Conservation (phyloP, 345 rosid genomes). For the Trapa bicornis region DNA sequence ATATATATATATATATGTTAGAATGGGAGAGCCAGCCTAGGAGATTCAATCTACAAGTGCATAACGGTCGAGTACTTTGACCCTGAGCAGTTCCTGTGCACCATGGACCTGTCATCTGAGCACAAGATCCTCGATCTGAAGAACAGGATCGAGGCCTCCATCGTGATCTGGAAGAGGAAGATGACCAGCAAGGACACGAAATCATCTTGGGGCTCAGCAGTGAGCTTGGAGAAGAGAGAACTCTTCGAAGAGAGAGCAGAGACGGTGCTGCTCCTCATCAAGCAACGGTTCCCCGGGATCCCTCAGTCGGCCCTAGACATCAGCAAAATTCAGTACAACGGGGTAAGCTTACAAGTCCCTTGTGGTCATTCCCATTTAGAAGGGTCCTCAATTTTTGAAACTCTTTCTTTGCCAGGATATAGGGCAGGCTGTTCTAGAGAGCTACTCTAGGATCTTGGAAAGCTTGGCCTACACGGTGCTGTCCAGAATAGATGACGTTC, state of each 20-base stretch:
- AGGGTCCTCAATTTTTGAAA: background rate
- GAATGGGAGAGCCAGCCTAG: constrained; percentile 87
- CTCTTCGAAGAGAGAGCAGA: constrained; percentile 83
- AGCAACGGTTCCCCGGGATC: constrained; percentile 68
- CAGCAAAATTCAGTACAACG: constrained; percentile 73
- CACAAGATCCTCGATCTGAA: constrained; percentile 76
- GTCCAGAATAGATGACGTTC: constrained; percentile 76
- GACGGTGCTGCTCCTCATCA: constrained; percentile 62
- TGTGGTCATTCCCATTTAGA: background rate
- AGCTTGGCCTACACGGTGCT: constrained; percentile 69
- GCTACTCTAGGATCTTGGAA: constrained; percentile 82
- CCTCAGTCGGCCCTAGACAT: constrained; percentile 78
- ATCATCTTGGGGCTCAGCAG: constrained; percentile 76
- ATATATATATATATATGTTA: constrained; percentile 8
- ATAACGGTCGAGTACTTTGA: constrained; percentile 72
- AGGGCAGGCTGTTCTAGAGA: constrained; percentile 60
- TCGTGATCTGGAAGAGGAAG: constrained; percentile 78
- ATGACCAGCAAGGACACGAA: constrained; percentile 73
- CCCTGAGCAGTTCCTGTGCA: constrained; percentile 50
- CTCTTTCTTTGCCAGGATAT: background rate
- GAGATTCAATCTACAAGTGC: constrained; percentile 51
- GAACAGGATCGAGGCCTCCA: constrained; percentile 79
- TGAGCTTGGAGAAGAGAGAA: constrained; percentile 80
- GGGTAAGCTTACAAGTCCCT: constrained; percentile 20
- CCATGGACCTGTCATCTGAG: constrained; percentile 64